Base-by-base conservation (phyloP, 169 alveolate genomes). In the Eimeria sp. region DNA sequence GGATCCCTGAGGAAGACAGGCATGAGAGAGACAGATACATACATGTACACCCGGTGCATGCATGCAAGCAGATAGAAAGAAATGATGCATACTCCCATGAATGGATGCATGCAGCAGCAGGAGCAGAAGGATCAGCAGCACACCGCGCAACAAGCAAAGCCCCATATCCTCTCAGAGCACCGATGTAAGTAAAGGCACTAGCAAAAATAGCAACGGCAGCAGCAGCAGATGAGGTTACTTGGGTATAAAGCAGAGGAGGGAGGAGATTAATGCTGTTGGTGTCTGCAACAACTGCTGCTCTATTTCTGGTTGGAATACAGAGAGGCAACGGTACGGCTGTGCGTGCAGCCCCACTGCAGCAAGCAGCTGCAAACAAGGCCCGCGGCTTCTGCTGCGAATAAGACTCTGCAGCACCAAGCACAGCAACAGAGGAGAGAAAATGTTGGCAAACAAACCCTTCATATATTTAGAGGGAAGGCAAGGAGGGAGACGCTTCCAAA, bases 361-460 rank as follows among this genome's bases (percentile, higher is more conserved):
- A 10, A 83, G 91, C 91, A 83, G 91, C 91, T 27, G 91, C 91
- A 83, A 57, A 49, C 91, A 83, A 9, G 91, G 75, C 22, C 91
- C 20, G 45, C 91, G 67, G 75, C 91, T 83, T 25, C 91, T 43
- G 51, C 61, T 54, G 14, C 91, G 30, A 13, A 83, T 83, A 22
- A 83, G 58, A 51, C 91, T 54, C 91, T 83, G 89, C 43, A 40
- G 40, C 47, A 25, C 72, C 43, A 25, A 13, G 57, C 87, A 76
- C 13, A 30, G n/a, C 30, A 43, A 40, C 87, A 78, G 25, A 61
- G 20, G 5, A 18, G 7, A 61, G 20, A 0, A 20, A 61, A 20
- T 4, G 5, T 3, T 14, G 70, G 14, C 43, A 45, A 27, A 45
- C 27, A 73, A 27, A 73, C 20, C 18, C 30, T 78, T 5, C 30